Conservation (phyloP, 192 early-diverging fungal genomes). For the Backusella parvicylindrica region DNA sequence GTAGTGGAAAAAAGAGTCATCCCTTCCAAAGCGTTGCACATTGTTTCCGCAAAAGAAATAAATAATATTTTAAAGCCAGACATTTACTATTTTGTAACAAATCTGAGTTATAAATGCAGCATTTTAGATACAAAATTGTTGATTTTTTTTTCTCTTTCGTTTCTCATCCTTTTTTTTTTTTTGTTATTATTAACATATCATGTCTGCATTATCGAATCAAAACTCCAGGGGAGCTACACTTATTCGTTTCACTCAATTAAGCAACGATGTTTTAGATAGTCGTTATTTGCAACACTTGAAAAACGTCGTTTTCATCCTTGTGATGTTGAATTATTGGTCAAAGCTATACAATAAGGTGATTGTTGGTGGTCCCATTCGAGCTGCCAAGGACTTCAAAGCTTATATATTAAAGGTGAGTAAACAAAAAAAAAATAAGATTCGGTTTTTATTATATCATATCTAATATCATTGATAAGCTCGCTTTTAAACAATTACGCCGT, state of each 20-base stretch:
- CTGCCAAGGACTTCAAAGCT: conserved; percentile 41
- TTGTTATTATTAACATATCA: background rate
- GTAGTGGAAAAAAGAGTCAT: background rate
- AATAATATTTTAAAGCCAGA: background rate
- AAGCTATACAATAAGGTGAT: conserved; percentile 43
- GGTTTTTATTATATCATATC: background rate
- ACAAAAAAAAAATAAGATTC: background rate
- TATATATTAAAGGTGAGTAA: conserved; percentile 43
- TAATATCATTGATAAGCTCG: conserved; percentile 33
- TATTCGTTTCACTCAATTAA: background rate
- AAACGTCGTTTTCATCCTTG: conserved; percentile 59
- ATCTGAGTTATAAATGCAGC: background rate
- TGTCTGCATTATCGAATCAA: background rate
- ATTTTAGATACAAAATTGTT: background rate
- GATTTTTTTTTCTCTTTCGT: background rate
- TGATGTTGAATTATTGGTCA: conserved; percentile 48
- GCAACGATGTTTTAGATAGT: background rate
- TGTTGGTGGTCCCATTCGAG: conserved; percentile 54
- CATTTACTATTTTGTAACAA: background rate
- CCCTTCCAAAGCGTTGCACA: background rate
- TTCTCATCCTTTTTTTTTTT: background rate
- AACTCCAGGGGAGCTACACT: background rate
- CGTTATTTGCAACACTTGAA: conserved; percentile 26
- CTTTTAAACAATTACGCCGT: conserved; percentile 45
- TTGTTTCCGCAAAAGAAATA: background rate